phyloP scores from a whole-genome alignment of 1,284 basidiomycete species.

The Microbotryomycetes sp. region DNA sequence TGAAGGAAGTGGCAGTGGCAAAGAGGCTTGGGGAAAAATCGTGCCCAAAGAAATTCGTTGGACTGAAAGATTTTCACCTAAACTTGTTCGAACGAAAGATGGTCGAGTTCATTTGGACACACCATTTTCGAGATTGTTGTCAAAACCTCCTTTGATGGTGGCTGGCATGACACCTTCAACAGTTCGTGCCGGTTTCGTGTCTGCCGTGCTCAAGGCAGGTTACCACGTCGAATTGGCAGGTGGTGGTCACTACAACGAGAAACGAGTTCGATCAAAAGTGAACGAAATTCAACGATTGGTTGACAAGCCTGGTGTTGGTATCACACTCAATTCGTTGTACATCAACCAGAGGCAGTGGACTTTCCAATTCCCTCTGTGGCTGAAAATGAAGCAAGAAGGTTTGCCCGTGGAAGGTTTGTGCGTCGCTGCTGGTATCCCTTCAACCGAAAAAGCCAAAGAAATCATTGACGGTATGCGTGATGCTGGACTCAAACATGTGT shows the following conservation, averaged over 20 bases:
- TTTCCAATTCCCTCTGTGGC: constrained; percentile 96
- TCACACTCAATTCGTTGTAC: constrained; percentile 92
- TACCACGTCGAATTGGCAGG: constrained; percentile 96
- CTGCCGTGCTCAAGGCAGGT: constrained; percentile 84
- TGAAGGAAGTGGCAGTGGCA: constrained; percentile 56
- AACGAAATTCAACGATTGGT: constrained; percentile 78
- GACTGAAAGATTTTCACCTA: constrained; percentile 79
- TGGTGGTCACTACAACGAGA: constrained; percentile 90
- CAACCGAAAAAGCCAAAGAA: constrained; percentile 85
- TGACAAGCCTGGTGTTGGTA: constrained; percentile 69
- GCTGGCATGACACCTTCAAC: constrained; percentile 97
- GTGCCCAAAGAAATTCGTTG: constrained; percentile 81
- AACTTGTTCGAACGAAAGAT: constrained; percentile 82
- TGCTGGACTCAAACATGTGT: constrained; percentile 79
- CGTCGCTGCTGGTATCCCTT: constrained; percentile 91
- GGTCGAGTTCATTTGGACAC: constrained; percentile 89
- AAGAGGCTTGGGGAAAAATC: constrained; percentile 68
- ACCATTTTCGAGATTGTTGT: constrained; percentile 87
- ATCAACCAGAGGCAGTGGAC: constrained; percentile 96
- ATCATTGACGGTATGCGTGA: constrained; percentile 70
- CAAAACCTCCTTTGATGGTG: constrained; percentile 96
- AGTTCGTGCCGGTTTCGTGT: constrained; percentile 85
- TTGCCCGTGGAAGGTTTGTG: constrained; percentile 96
- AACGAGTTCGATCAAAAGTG: constrained; percentile 80
- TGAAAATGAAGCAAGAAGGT: constrained; percentile 92